A percentile compares a stretch with the other conserved stretches of the same genome.
Conservation (phyloP, 768 basidiomycete genomes). For the Tubosaeta sp. region DNA sequence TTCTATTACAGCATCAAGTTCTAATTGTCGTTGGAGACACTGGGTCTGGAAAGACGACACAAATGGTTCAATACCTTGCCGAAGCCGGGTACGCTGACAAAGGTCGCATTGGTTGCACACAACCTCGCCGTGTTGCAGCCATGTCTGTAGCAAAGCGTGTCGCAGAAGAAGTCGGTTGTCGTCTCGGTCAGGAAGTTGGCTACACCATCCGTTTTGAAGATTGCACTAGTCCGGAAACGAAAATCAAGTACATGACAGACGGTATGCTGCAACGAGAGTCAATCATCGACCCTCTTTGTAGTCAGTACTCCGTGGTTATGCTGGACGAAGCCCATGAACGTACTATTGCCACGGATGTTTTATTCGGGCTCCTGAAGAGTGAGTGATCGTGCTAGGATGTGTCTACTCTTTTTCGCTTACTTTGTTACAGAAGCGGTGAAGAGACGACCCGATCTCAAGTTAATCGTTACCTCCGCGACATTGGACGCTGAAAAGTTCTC, state of each 20-base stretch:
- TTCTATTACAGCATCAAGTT: slow-evolving; percentile 59
- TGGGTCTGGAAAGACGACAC: slow-evolving; percentile 98
- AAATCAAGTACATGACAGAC: slow-evolving; percentile 99
- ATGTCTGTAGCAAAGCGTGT: slow-evolving; percentile 99
- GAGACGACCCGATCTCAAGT: slow-evolving; percentile 90
- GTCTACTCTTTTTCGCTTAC: slow-evolving; percentile 8
- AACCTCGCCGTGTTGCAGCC: slow-evolving; percentile 98
- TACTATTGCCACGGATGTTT: slow-evolving; percentile 96
- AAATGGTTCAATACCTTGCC: slow-evolving; percentile 98
- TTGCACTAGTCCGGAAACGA: slow-evolving; percentile 96
- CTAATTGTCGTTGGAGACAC: slow-evolving; percentile 98
- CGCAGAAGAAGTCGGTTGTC: slow-evolving; percentile 95
- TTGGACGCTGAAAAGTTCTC: slow-evolving; percentile 99
- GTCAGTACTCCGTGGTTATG: slow-evolving; percentile 93
- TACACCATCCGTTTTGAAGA: slow-evolving; percentile 99
- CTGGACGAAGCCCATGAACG: slow-evolving; percentile 99
- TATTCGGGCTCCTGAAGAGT: slow-evolving; percentile 89
- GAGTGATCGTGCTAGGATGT: slow-evolving; percentile 9
- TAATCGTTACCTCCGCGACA: slow-evolving; percentile 98
- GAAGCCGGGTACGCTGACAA: slow-evolving; percentile 90
- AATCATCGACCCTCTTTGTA: slow-evolving; percentile 91
- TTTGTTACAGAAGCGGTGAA: slow-evolving; percentile 78
- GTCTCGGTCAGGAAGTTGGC: slow-evolving; percentile 95
- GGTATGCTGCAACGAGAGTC: slow-evolving; percentile 99
- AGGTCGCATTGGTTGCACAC: slow-evolving; percentile 93